Conservation (phyloP, 306 rosid species). For the Pterocarpus santalinus region DNA sequence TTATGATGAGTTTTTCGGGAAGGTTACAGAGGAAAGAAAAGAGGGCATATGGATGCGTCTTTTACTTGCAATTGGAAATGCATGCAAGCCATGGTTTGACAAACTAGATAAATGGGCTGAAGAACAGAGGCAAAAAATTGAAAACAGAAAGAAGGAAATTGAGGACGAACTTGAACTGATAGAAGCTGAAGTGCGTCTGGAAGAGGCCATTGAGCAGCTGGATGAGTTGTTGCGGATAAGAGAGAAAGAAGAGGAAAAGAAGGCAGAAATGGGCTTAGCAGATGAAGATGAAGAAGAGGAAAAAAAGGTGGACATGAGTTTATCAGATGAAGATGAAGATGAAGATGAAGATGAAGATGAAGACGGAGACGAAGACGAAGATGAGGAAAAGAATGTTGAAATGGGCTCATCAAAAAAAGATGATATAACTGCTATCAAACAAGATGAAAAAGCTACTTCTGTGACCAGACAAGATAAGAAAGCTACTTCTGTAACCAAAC, state of each 20-base stretch:
- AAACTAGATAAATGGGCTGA: constrained; percentile 73
- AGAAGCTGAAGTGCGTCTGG: constrained; percentile 78
- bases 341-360: no score
- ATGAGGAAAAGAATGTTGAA: background rate
- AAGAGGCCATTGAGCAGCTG: constrained; percentile 78
- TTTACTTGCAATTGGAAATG: constrained; percentile 60
- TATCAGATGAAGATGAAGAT: background rate
- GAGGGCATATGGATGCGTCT: constrained; percentile 52
- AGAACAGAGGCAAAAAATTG: constrained; percentile 67
- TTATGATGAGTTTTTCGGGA: constrained; percentile 83
- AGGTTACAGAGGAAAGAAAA: constrained; percentile 30
- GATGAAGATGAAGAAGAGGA: constrained; percentile 56
- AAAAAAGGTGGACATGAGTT: background rate
- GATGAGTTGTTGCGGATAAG: constrained; percentile 65
- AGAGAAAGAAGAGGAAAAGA: constrained; percentile 82
- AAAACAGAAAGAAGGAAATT: constrained; percentile 59
- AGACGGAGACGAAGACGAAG: background rate
- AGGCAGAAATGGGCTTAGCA: constrained; percentile 61
- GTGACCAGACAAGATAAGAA: background rate
- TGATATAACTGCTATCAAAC: background rate
- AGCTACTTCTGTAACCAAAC: background rate
- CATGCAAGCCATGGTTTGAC: constrained; percentile 60
- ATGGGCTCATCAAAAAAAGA: background rate
- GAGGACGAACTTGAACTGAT: constrained; percentile 74
- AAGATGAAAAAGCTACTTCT: constrained; percentile 1